Percentiles rank a stretch among this genome's conserved stretches.
Evolutionary conservation across 352 stramenopile genomes (phyloP).

Genomic region (Globisporangium carolinianum): DNA sequence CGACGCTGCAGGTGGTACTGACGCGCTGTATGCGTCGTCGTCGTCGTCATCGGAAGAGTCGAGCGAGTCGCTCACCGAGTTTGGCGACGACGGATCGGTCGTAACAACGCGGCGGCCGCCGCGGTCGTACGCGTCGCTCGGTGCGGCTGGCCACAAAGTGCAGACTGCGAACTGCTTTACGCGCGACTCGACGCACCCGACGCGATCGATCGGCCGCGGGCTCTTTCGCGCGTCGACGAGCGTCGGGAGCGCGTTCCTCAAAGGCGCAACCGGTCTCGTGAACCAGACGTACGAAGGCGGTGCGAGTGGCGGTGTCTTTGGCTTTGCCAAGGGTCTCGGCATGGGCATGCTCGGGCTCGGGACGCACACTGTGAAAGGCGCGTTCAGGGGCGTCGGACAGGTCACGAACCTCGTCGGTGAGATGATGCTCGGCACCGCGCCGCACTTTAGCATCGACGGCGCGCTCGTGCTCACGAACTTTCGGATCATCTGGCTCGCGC

Average conservation of each 20-base stretch:
- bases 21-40: conserved; percentile 31
- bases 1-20: conserved; percentile 21
- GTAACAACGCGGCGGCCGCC: conserved; percentile 26
- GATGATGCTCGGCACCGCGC: conserved; percentile 77
- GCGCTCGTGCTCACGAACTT: conserved; percentile 81
- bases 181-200: conserved; percentile 72
- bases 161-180: conserved; percentile 84
- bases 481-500: conserved; percentile 79
- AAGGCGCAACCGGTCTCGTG: conserved; percentile 72
- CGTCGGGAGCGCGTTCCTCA: conserved; percentile 77
- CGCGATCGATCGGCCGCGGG: conserved; percentile 67
- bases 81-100: conserved; percentile 26
- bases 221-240: conserved; percentile 83
- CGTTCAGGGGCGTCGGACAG: conserved; percentile 77
- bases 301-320: conserved; percentile 77
- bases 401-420: conserved; percentile 84
- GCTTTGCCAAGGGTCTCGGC: conserved; percentile 80
- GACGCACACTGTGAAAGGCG: conserved; percentile 82
- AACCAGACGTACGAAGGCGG: conserved; percentile 85
- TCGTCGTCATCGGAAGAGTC: conserved; percentile 47
- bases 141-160: conserved; percentile 80
- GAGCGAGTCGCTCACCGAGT: conserved; percentile 22
- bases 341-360: conserved; percentile 83
- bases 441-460: conserved; percentile 85
- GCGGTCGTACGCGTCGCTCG: conserved; percentile 72